These are phyloP conservation scores for Vitis rotundifolia DNA, from an alignment of 164 flowering plant genomes.

Conservation along the genomic window DNA sequence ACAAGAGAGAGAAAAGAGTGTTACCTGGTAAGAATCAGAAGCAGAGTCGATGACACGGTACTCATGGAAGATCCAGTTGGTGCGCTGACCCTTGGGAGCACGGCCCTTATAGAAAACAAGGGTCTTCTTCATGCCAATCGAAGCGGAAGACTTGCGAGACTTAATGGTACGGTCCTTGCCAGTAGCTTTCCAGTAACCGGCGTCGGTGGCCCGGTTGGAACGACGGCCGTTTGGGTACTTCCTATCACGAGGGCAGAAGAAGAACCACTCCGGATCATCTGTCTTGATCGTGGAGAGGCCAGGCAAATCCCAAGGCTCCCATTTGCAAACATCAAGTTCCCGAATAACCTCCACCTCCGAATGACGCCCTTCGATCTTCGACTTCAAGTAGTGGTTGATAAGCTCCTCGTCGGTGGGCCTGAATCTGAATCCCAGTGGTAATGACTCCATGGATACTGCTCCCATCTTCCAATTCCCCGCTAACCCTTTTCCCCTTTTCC, in stretches of 20 bases:
- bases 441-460: slow-evolving; percentile 20
- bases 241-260: slow-evolving; percentile 47
- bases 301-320: slow-evolving; percentile 82
- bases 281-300: slow-evolving; percentile 50
- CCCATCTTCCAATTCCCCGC: slow-evolving; percentile 12
- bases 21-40: slow-evolving; percentile 43
- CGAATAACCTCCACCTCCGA: slow-evolving; percentile 56
- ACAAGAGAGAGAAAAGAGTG: slow-evolving; percentile 11
- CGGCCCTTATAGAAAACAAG: slow-evolving; percentile 39
- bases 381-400: slow-evolving; percentile 56
- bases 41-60: slow-evolving; percentile 35
- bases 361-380: slow-evolving; percentile 61
- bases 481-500: too few relatives aligned
- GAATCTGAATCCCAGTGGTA: slow-evolving; percentile 56
- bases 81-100: slow-evolving; percentile 39
- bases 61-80: slow-evolving; percentile 49
- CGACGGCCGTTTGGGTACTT: slow-evolving; percentile 50
- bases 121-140: slow-evolving; percentile 46
- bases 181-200: slow-evolving; percentile 54
- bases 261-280: slow-evolving; percentile 52
- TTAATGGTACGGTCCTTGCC: slow-evolving; percentile 47
- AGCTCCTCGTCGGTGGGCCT: slow-evolving; percentile 78
- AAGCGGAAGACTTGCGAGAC: slow-evolving; percentile 15
- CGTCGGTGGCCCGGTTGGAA: slow-evolving; percentile 44
- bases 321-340: slow-evolving; percentile 68